phyloP scores from a whole-genome alignment of 257 asterid species.

The Jacaranda copaia region DNA sequence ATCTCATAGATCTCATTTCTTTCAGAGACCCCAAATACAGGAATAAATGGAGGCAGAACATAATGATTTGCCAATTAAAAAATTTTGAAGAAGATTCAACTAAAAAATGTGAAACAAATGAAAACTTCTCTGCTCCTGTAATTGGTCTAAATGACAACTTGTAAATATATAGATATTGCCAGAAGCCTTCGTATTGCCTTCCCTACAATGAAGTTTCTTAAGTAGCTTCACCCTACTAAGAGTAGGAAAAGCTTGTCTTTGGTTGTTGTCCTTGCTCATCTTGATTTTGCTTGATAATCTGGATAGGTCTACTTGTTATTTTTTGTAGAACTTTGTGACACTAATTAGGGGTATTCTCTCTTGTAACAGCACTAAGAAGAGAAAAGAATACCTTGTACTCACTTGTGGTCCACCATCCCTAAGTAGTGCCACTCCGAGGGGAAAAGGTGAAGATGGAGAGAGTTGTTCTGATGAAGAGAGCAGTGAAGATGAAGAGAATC shows the following conservation, averaged over 20 bases:
- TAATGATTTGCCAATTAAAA: not conserved
- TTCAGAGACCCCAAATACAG: too few species aligned
- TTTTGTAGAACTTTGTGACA: not conserved
- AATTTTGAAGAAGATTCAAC: not conserved
- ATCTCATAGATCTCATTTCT: too few species aligned
- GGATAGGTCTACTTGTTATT: not conserved
- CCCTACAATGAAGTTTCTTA: too few species aligned
- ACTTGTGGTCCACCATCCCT: slow-evolving; percentile 87
- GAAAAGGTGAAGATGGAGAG: slow-evolving; percentile 78
- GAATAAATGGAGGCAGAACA: too few species aligned
- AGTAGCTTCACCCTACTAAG: too few species aligned
- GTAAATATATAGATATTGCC: too few species aligned
- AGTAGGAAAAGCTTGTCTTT: too few species aligned
- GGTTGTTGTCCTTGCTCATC: not conserved
- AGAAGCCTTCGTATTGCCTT: too few species aligned
- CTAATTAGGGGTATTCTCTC: slow-evolving; percentile 9
- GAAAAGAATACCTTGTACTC: slow-evolving; percentile 93
- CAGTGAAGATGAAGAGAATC: slow-evolving; percentile 80
- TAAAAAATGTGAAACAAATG: not conserved
- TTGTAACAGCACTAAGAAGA: slow-evolving; percentile 71
- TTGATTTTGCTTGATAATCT: too few species aligned
- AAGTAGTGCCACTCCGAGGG: slow-evolving; percentile 62
- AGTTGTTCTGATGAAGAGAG: slow-evolving; percentile 74
- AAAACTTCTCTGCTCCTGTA: too few species aligned
- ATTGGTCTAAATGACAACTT: too few species aligned